Evolutionary conservation across 345 rosid species (phyloP), one percentile per base, ranked within the genome.

Genomic region (Cardamine occulta): DNA sequence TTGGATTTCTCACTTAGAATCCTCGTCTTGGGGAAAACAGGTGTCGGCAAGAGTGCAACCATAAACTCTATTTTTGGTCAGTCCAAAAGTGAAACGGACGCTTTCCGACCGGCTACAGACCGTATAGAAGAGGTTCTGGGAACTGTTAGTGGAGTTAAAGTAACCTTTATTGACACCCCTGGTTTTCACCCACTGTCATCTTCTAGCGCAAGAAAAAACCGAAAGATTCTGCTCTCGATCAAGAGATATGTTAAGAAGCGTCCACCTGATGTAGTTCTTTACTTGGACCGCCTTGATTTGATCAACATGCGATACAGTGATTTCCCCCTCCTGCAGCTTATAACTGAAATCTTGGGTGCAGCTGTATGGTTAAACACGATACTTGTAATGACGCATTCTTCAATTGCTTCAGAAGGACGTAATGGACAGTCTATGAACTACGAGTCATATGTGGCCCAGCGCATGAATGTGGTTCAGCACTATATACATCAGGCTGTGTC

Each of bases 41-140:
- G 97, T 13, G 95, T 92, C 29, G 96, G 99, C 79, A 95, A 95
- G 86, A 95, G 97, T 80, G 97, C 99, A 42, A 95, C 99, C 40
- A 88, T 89, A 82, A 95, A 95, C 82, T 90, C 99, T 7, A 78
- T 95, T 15, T 86, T 92, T 48, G 88, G 85, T 78, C 90, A 92
- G 79, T 63, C 80, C 19, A 92, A 82, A 83, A 80, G 90, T 8
- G 73, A 73, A 76, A 95, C 97, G 26, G 75, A 82, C 80, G 99
- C 99, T 59, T 95, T 92, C 85, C 79, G 63, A 61, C 96, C 97
- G 7, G 87, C 88, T 57, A 95, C 97, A 7, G 71, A 83, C 59
- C 32, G 29, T 73, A 85, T 95, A 70, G 85, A 73, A 82, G 97
- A 95, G 86, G 85, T 92, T 71, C 60, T 19, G 26, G 97, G 96